A percentile compares a stretch with the other conserved stretches of the same genome.
Evolutionary conservation across 73 alveolate species (phyloP).

Genomic region (Paraurostyla sp.): DNA sequence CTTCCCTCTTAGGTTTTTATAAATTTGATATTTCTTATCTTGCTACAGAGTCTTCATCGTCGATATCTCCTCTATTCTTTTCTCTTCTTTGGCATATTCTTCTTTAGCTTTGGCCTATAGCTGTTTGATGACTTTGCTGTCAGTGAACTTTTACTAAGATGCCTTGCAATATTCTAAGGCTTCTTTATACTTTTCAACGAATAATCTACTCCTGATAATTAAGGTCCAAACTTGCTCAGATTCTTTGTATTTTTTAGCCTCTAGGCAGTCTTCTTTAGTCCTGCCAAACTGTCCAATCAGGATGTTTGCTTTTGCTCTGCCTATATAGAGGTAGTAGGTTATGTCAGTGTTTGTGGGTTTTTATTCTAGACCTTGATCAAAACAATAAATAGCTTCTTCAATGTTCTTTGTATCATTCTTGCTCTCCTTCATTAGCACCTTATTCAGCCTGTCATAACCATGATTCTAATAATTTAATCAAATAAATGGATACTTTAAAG

Average conservation of each 20-base stretch:
- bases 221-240: constrained; percentile 21
- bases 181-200: constrained; percentile 56
- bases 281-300: constrained; percentile 56
- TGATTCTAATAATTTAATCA: constrained; percentile 33
- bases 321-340: constrained; percentile 13
- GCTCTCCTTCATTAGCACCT: constrained; percentile 44
- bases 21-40: constrained; percentile 72
- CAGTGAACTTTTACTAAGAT: neutral
- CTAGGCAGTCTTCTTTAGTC: constrained; percentile 45
- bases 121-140: neutral
- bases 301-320: constrained; percentile 51
- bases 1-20: constrained; percentile 74
- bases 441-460: constrained; percentile 53
- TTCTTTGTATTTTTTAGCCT: constrained; percentile 29
- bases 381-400: constrained; percentile 48
- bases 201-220: constrained; percentile 11
- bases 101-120: constrained; percentile 22
- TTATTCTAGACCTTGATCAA: constrained; percentile 57
- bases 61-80: constrained; percentile 73
- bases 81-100: constrained; percentile 28
- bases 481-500: constrained; percentile 17
- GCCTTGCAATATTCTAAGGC: neutral
- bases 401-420: constrained; percentile 30
- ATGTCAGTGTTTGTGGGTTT: constrained; percentile 5
- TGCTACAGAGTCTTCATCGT: constrained; percentile 78